Evolutionary conservation across 306 rosid genomes (phyloP).

Genomic region (Medicago truncatula): MtrunA17r5.0-ANR NC_053042.1:30955001-30955500

Average conservation of each 20-base stretch:
- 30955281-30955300: conserved; percentile 8
- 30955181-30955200: too few relatives aligned
- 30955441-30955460: conserved; percentile 87
- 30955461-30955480: conserved; percentile 94
- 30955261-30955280: too few relatives aligned
- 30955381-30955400: conserved; percentile 13
- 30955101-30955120: conserved; percentile 6
- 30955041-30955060: conserved; percentile 90
- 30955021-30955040: conserved; percentile 56
- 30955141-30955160: neutral
- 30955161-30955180: neutral
- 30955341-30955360: neutral
- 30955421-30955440: conserved; percentile 85
- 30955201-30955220: too few relatives aligned
- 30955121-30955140: conserved; percentile 4
- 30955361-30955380: conserved; percentile 35
- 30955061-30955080: conserved; percentile 86
- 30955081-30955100: conserved; percentile 63
- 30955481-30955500: conserved; percentile 95
- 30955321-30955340: neutral
- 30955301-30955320: conserved; percentile 18
- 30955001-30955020: conserved; percentile 9
- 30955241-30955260: too few relatives aligned
- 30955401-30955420: conserved; percentile 37
- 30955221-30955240: too few relatives aligned